Percentiles rank a stretch among this genome's conserved stretches.
Conservation (phyloP, 805 yeast species). For the Myxozyma sirexii region DNA sequence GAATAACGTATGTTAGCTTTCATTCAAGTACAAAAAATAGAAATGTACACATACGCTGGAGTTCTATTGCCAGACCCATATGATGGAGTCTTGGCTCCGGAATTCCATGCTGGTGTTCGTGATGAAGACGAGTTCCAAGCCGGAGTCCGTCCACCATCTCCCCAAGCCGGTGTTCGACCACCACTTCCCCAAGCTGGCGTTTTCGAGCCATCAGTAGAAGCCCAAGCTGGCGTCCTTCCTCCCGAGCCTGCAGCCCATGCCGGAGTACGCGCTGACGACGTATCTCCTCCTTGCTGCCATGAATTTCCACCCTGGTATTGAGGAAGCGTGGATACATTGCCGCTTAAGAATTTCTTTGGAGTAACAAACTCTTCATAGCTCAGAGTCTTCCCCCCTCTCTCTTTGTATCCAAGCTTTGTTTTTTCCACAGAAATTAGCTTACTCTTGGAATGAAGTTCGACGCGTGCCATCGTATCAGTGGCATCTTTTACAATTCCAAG, state of each 20-base stretch:
- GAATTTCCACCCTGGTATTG: slow-evolving; percentile 40
- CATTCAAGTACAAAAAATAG: not conserved
- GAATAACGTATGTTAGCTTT: not conserved
- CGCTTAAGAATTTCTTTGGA: slow-evolving; percentile 38
- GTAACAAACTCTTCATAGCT: slow-evolving; percentile 81
- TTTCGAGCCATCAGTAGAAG: slow-evolving; percentile 45
- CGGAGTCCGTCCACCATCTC: slow-evolving; percentile 51
- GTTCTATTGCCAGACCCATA: slow-evolving; percentile 19
- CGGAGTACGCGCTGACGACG: slow-evolving; percentile 38
- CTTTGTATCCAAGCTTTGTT: slow-evolving; percentile 70
- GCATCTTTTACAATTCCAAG: slow-evolving; percentile 93
- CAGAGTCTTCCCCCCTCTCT: slow-evolving; percentile 59
- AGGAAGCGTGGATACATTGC: slow-evolving; percentile 35
- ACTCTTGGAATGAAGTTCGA: slow-evolving; percentile 90
- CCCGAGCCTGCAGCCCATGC: slow-evolving; percentile 40
- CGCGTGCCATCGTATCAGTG: slow-evolving; percentile 86
- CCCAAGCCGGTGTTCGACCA: slow-evolving; percentile 58
- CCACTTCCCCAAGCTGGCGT: slow-evolving; percentile 47
- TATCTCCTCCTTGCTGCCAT: slow-evolving; percentile 11
- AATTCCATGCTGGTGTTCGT: slow-evolving; percentile 49
- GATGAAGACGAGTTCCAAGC: slow-evolving; percentile 52
- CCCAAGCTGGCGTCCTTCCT: slow-evolving; percentile 19
- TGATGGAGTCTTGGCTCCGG: slow-evolving; percentile 27
- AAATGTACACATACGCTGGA: slow-evolving; percentile 20
- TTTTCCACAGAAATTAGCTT: slow-evolving; percentile 86